Evolutionary conservation across 768 basidiomycete species (phyloP).

Genomic region (Boletus sensibilis): DNA sequence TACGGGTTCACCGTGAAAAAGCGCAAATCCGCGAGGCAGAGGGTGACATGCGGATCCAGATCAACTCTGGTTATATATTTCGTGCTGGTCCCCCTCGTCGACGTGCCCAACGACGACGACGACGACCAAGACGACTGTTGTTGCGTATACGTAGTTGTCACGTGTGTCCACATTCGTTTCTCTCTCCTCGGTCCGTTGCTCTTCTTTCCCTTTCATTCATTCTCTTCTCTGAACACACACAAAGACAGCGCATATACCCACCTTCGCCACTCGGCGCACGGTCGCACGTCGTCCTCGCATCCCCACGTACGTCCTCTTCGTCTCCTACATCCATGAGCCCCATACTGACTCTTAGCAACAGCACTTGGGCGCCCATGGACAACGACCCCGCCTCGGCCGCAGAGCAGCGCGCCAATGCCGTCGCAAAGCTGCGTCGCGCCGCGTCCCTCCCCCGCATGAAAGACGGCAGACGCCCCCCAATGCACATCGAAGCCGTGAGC

Average conservation of each 20-base stretch:
- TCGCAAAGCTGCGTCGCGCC: constrained; percentile 89
- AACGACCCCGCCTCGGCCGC: constrained; percentile 46
- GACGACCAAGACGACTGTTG: background rate
- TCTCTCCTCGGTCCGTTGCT: constrained; percentile 7
- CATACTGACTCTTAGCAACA: background rate
- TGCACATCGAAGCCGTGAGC: constrained; percentile 80
- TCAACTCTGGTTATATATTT: constrained; percentile 16
- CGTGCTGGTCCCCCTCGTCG: background rate
- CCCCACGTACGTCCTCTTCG: constrained; percentile 3
- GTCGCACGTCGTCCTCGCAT: constrained; percentile 1
- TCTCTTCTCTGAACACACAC: background rate
- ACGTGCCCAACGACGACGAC: constrained; percentile 3
- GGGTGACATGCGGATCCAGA: constrained; percentile 27
- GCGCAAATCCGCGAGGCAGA: constrained; percentile 28
- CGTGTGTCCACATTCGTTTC: constrained; percentile 15
- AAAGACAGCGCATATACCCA: constrained; percentile 16
- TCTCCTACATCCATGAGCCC: background rate
- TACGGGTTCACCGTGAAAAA: constrained; percentile 5
- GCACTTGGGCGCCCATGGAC: constrained; percentile 27
- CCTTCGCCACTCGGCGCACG: constrained; percentile 2
- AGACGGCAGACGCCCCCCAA: constrained; percentile 83
- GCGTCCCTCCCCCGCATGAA: constrained; percentile 91
- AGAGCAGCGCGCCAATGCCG: constrained; percentile 83
- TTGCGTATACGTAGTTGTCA: constrained; percentile 6
- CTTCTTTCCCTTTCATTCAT: background rate